Conservation (phyloP, 345 rosid species). For the Eucalyptus globulus region DNA sequence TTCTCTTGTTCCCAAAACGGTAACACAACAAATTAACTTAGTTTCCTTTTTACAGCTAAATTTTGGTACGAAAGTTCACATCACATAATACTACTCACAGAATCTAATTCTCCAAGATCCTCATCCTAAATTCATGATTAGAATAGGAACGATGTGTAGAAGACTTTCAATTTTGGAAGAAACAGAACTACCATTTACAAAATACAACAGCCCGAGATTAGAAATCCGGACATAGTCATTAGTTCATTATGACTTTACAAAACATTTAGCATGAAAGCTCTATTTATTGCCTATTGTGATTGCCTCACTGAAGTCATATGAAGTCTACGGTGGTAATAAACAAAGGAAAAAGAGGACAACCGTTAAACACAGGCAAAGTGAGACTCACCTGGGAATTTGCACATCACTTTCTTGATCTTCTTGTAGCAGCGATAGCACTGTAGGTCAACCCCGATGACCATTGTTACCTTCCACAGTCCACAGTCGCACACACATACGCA, state of each 20-base stretch:
- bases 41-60: background rate
- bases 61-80: background rate
- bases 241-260: background rate
- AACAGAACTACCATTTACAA: background rate
- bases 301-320: background rate
- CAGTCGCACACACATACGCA: background rate
- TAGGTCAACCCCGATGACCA: conserved; percentile 22
- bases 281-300: background rate
- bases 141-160: background rate
- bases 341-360: conserved; percentile 31
- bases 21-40: background rate
- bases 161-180: background rate
- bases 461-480: conserved; percentile 2
- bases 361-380: background rate
- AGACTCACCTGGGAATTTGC: conserved; percentile 18
- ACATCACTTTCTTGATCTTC: conserved; percentile 21
- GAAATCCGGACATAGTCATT: background rate
- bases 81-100: background rate
- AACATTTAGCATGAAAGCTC: background rate
- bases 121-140: background rate
- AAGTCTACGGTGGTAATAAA: background rate
- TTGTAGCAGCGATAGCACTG: conserved; percentile 14
- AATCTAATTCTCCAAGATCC: background rate
- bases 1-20: background rate
- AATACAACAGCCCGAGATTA: background rate